Evolutionary conservation across 2,329 filamentous ascomycete genomes (phyloP).

Genomic region (Fusarium floridanum): DNA sequence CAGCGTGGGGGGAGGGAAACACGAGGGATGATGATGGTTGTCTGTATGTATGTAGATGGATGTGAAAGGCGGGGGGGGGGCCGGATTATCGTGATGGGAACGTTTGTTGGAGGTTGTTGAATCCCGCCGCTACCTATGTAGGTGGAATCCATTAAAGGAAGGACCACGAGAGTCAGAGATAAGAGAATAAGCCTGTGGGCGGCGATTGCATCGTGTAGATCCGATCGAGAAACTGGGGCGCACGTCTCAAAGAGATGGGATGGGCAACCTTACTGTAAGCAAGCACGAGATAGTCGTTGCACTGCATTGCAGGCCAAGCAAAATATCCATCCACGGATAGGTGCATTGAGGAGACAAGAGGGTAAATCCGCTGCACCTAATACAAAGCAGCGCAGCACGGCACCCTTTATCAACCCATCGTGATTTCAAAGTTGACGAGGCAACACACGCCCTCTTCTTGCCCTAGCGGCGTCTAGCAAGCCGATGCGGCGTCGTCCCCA

Average conservation of each 20-base stretch:
- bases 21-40: neutral
- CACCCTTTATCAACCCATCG: conserved; percentile 6
- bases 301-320: neutral
- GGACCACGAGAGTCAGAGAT: neutral
- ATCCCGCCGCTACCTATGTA: neutral
- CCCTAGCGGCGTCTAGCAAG: conserved; percentile 13
- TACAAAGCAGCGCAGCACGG: neutral
- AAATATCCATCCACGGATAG: neutral
- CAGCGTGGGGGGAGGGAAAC: neutral
- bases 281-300: neutral
- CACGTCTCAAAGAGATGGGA: neutral
- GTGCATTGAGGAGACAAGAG: neutral
- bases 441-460: conserved; percentile 19
- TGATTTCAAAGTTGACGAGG: conserved; percentile 30
- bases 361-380: neutral
- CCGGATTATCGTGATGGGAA: neutral
- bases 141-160: neutral
- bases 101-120: neutral
- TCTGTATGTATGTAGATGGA: neutral
- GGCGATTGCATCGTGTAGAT: neutral
- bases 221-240: neutral
- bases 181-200: neutral
- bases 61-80: neutral
- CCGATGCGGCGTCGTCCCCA: neutral
- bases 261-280: neutral